Base-by-base conservation (phyloP, 2,329 filamentous ascomycete genomes). In the Zarea fungicola region DNA sequence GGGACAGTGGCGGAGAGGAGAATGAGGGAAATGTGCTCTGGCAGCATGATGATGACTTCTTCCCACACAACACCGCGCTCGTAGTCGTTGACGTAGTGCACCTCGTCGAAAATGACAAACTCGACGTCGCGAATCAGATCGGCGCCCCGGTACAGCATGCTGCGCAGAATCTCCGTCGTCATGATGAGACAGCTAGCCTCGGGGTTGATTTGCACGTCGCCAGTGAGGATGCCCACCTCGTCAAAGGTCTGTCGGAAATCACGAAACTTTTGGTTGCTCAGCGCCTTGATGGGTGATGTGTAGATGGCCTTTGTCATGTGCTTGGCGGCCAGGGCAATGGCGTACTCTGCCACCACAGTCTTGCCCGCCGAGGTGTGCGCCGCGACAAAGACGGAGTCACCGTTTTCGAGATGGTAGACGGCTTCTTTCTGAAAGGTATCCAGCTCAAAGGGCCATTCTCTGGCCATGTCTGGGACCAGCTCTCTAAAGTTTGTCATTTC, bases 291-390 rank as follows among this genome's bases (percentile, higher is more conserved):
- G 0, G 93, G 93, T 1, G 93, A 97, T 0, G 93, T 99, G 65
- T 99, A 99, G 55, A 99, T 99, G 19, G 93, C 92, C 66, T 99
- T 99, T 8, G 93, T 99, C 92, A 97, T 97, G 65, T 99, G 93
- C 63, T 92, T 95, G n/a, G 89, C 85, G 25, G 93, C 93, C 51
- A 99, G 74, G 6, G 93, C 90, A 65, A 99, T 97, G 42, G 92
- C 93, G 67, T 99, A 99, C 65, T 99, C 93, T 23, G 93, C 93
- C 13, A 99, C 93, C 0, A 97, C 93, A 1, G 93, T 99, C 73
- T 99, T 99, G 49, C 93, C 93, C 19, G 93, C 93, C 28, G 93
- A 99, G 0, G 93, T 99, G 64, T 99, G 93, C 1, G 93, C 93
- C 9, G 93, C 93, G 43, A 99, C 93, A 60, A 99, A 99, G 22